Base-by-base conservation (phyloP, 768 basidiomycete species). In the Auricularia heimuer region DNA sequence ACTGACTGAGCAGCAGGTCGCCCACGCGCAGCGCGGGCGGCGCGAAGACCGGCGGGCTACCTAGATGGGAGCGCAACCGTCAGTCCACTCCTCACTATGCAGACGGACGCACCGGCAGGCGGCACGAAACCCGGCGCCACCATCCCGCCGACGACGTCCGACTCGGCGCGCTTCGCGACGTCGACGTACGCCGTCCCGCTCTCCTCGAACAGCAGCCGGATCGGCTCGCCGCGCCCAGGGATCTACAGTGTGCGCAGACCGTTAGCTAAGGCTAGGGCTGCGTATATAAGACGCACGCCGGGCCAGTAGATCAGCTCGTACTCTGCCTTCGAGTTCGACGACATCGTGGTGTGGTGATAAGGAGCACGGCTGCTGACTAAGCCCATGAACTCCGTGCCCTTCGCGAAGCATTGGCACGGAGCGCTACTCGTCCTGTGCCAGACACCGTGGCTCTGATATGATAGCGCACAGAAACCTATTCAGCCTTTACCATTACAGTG, bases 141-240 rank as follows among this genome's bases (percentile, higher is more conserved):
- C 21, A 24, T 24, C 12, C 8, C 21, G 56, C 24, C 29, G 56
- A 60, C 24, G 24, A 7, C 4, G 14, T 60, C 56, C 56, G 24
- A 29, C 4, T 35, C 56, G 44, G 10, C 11, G 29, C 29, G 29
- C 54, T 54, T 54, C 29, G 56, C 56, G 24, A 24, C 24, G 63
- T 78, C 76, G 12, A 66, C 66, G 69, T 77, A 79, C 3, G 72
- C 70, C 4, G 75, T 68, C 1, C 75, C 74, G 12, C 74, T 73
- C 58, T 74, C 72, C 67, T 79, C 76, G 67, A 79, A 73, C 8
- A 72, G 72, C 58, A 79, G 75, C 3, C 78, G 75, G 63, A 78
- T 68, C 67, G 71, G 74, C 64, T 79, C 78, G 16, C 75, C 78
- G 51, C 78, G 73, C 1, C 78, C 78, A 3, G 77, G 78, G 34